Evolutionary conservation across 768 basidiomycete genomes (phyloP).

Genomic region (Boletus huronensis): DNA sequence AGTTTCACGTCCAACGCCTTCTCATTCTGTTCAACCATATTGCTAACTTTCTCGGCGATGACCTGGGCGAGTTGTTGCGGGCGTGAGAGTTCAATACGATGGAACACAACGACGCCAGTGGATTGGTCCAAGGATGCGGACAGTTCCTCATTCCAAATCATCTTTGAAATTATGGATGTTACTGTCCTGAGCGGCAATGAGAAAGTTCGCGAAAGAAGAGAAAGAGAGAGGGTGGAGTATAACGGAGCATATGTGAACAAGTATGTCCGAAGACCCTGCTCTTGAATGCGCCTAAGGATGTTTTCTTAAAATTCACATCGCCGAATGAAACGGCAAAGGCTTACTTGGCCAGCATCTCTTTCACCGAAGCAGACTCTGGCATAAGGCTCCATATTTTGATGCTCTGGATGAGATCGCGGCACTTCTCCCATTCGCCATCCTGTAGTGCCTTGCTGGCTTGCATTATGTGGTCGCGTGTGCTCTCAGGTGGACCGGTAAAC

Average conservation of each 20-base stretch:
- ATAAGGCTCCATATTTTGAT: slow-evolving; percentile 99
- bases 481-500: slow-evolving; percentile 98
- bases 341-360: slow-evolving; percentile 93
- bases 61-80: slow-evolving; percentile 87
- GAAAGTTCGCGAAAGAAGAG: slow-evolving; percentile 85
- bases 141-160: slow-evolving; percentile 98
- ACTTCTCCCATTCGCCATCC: slow-evolving; percentile 95
- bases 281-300: slow-evolving; percentile 85
- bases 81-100: slow-evolving; percentile 84
- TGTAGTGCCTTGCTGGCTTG: slow-evolving; percentile 97
- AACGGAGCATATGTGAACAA: slow-evolving; percentile 93
- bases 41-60: slow-evolving; percentile 82
- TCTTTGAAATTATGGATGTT: slow-evolving; percentile 83
- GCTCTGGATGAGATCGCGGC: slow-evolving; percentile 86
- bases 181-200: slow-evolving; percentile 76
- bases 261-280: slow-evolving; percentile 94
- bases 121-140: slow-evolving; percentile 91
- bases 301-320: neutral
- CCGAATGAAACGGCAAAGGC: slow-evolving; percentile 23
- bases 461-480: slow-evolving; percentile 98
- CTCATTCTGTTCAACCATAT: slow-evolving; percentile 90
- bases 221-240: slow-evolving; percentile 88
- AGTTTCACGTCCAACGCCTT: slow-evolving; percentile 84
- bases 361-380: slow-evolving; percentile 83
- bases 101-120: slow-evolving; percentile 87